Evolutionary conservation across 768 basidiomycete genomes (phyloP).

Genomic region (Mycena venus): DNA sequence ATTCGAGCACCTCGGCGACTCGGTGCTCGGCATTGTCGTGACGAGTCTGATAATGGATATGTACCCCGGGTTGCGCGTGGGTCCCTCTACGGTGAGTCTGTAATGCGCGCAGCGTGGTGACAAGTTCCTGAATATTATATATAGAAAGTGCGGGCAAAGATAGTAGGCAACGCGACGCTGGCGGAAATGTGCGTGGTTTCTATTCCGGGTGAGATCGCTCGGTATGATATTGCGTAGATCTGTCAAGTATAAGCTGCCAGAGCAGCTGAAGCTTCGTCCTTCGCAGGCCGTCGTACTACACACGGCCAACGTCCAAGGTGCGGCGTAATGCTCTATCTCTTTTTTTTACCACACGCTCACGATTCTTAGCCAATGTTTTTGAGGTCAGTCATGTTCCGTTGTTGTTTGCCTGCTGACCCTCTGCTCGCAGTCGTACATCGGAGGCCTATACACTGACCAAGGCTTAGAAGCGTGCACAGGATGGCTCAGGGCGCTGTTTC

Average conservation of each 20-base stretch:
- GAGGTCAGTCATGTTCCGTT: conserved; percentile 69
- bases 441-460: conserved; percentile 80
- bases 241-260: conserved; percentile 72
- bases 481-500: conserved; percentile 77
- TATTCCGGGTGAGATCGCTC: no score
- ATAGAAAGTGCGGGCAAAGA: conserved; percentile 83
- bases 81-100: conserved; percentile 77
- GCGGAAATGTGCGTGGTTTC: conserved; percentile 79
- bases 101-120: conserved; percentile 16
- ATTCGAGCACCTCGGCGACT: conserved; percentile 83
- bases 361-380: conserved; percentile 75
- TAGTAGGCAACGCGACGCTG: conserved; percentile 82
- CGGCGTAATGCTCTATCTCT: no score
- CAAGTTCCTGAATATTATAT: conserved; percentile 9
- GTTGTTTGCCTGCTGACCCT: not conserved
- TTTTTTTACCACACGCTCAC: conserved; percentile 1
- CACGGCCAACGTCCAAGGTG: conserved; percentile 80
- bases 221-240: no score
- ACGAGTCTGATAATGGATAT: conserved; percentile 73
- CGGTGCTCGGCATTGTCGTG: conserved; percentile 76
- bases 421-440: conserved; percentile 77
- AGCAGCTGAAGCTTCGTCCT: conserved; percentile 72
- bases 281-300: conserved; percentile 81
- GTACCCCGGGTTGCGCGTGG: conserved; percentile 80
- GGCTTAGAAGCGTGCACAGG: conserved; percentile 66